These are phyloP conservation scores for Nannochloris sp. DNA, from an alignment of 139 green algal species.

Conservation along the genomic window DNA sequence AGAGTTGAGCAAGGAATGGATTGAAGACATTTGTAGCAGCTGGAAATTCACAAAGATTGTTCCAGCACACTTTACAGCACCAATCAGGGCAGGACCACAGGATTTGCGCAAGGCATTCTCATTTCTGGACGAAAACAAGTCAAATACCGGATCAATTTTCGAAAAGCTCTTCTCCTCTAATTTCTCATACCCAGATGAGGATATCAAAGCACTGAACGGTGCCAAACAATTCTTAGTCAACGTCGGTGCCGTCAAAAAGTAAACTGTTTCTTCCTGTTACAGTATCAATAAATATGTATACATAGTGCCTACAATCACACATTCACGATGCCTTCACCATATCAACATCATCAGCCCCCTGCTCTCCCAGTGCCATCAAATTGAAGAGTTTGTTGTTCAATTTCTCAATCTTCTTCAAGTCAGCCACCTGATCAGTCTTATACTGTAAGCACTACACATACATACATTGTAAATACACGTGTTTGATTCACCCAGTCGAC, in stretches of 20 bases:
- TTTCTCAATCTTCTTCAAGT: conserved; percentile 81
- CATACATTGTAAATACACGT: too few species aligned
- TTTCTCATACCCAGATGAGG: conserved; percentile 15
- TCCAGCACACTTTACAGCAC: conserved; percentile 80
- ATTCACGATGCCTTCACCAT: neutral
- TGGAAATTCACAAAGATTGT: conserved; percentile 86
- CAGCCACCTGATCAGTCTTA: conserved; percentile 77
- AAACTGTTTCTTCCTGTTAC: neutral
- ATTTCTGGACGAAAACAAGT: conserved; percentile 23
- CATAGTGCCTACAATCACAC: neutral
- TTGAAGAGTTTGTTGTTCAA: conserved; percentile 79
- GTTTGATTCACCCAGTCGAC: neutral
- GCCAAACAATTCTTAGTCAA: conserved; percentile 26
- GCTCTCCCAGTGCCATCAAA: conserved; percentile 56
- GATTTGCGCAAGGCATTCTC: conserved; percentile 36
- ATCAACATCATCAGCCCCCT: neutral
- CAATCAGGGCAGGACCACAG: conserved; percentile 41
- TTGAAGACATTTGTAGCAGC: conserved; percentile 59
- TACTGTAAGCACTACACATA: conserved; percentile 72
- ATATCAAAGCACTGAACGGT: conserved; percentile 36
- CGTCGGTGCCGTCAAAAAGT: conserved; percentile 29
- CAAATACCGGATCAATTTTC: conserved; percentile 7
- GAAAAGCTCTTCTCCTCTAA: conserved; percentile 8
- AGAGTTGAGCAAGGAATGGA: conserved; percentile 45
- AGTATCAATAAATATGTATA: neutral